Evolutionary conservation across 495 filamentous ascomycete species (phyloP), one percentile per base, ranked within the genome.

Genomic region (Neurospora sp.): DNA sequence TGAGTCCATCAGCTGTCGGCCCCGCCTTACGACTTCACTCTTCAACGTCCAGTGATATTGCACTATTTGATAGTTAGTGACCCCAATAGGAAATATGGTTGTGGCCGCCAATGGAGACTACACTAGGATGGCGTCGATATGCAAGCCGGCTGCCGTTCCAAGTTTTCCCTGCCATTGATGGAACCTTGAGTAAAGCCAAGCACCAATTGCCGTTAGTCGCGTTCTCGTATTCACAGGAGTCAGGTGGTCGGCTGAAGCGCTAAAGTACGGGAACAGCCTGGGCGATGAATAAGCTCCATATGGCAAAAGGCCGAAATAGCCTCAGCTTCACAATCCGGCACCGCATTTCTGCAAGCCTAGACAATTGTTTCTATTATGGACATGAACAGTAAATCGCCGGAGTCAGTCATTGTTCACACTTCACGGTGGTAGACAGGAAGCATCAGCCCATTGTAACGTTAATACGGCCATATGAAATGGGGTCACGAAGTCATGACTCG

Each of bases 141-240:
- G 53, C 53, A 65, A 18, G 53, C 53, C 53, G 27, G 27, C 53
- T 35, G 27, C 20, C 47, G 9, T 22, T 59, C 20, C 47, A 27
- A 59, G 20, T 27, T 27, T 59, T 59, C 47, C 14, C 10, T 14
- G 20, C 53, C 27, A 18, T 35, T 37, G 27, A 35, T 65, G 53
- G 53, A 35, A 65, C 53, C 27, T 65, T 14, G 47, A 65, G 27
- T 65, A 31, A 44, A 65, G 27, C 53, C 53, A 35, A 65, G 53
- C 53, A 65, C 53, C 53, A 65, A 35, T 65, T 61, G 47, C 47
- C 53, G 14, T 35, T 70, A 73, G 42, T 38, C 40, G 40, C 37
- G n/a, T 31, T 39, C 39, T 71, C 69, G 72, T 72, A 71, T 70
- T 70, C 68, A 70, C 41, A 44, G 16, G 20, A 39, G 38, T 16